Percentiles rank a stretch among this genome's conserved stretches.
Conservation (phyloP, 305 asterid species). For the Stenogyne calaminthoides region DNA sequence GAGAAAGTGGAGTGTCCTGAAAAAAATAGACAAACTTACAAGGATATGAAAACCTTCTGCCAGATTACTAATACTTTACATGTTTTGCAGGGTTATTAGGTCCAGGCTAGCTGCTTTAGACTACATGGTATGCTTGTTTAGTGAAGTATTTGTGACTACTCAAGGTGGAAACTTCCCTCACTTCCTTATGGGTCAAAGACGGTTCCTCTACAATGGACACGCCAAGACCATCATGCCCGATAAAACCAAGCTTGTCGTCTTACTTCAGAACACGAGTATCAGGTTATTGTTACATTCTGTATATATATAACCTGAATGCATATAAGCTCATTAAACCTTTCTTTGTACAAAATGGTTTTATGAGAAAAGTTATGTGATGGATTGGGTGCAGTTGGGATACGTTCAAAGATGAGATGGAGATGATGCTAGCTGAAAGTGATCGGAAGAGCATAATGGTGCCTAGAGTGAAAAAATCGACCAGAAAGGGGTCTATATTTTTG, state of each 20-base stretch:
- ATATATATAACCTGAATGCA: neutral
- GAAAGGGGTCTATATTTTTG: conserved; percentile 68
- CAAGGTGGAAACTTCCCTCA: conserved; percentile 98
- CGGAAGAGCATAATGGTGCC: conserved; percentile 70
- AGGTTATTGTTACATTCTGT: conserved; percentile 43
- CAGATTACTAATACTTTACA: neutral
- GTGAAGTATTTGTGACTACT: conserved; percentile 90
- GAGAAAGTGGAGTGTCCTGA: too few relatives aligned
- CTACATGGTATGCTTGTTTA: conserved; percentile 76
- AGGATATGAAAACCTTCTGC: too few relatives aligned
- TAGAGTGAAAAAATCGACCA: conserved; percentile 63
- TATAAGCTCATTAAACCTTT: neutral
- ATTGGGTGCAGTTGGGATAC: conserved; percentile 64
- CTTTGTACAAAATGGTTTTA: neutral
- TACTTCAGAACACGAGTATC: conserved; percentile 63
- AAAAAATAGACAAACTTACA: too few relatives aligned
- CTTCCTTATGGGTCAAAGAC: conserved; percentile 87
- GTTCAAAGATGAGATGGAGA: conserved; percentile 73
- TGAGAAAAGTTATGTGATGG: neutral
- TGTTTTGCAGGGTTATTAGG: conserved; percentile 57
- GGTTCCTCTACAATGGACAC: conserved; percentile 77
- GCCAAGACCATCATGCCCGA: conserved; percentile 87
- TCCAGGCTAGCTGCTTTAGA: conserved; percentile 90
- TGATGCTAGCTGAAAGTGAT: conserved; percentile 78
- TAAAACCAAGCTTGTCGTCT: conserved; percentile 69